Evolutionary conservation across 2,329 filamentous ascomycete genomes (phyloP).

Genomic region (Aspergillus hortae): DNA sequence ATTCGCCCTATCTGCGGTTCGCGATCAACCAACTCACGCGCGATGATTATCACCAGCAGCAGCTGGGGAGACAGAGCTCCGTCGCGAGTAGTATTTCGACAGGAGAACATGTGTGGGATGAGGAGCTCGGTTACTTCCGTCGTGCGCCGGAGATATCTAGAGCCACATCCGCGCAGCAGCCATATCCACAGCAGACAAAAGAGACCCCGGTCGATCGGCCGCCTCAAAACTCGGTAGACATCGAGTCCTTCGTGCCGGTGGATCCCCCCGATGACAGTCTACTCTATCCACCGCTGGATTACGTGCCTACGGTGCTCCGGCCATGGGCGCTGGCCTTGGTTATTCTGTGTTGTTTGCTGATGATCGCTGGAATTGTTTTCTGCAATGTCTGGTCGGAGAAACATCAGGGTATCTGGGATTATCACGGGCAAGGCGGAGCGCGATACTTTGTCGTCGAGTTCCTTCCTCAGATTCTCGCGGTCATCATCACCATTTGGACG

Average conservation of each 20-base stretch:
- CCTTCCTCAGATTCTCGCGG: slow-evolving; percentile 73
- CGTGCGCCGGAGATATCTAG: slow-evolving; percentile 28
- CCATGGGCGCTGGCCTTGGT: slow-evolving; percentile 60
- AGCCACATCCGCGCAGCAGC: slow-evolving; percentile 33
- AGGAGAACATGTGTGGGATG: slow-evolving; percentile 48
- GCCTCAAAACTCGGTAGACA: slow-evolving; percentile 21
- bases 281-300: slow-evolving; percentile 57
- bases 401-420: slow-evolving; percentile 64
- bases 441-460: slow-evolving; percentile 86
- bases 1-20: slow-evolving; percentile 83
- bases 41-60: slow-evolving; percentile 61
- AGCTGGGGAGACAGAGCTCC: slow-evolving; percentile 51
- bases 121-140: slow-evolving; percentile 43
- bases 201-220: slow-evolving; percentile 14
- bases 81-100: slow-evolving; percentile 45
- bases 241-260: slow-evolving; percentile 48
- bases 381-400: slow-evolving; percentile 65
- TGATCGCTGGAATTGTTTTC: slow-evolving; percentile 70
- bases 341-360: slow-evolving; percentile 61
- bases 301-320: slow-evolving; percentile 68
- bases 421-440: slow-evolving; percentile 64
- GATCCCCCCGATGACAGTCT: slow-evolving; percentile 42
- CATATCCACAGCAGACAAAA: slow-evolving; percentile 24
- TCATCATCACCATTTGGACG: slow-evolving; percentile 69
- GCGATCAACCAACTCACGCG: slow-evolving; percentile 83